A percentile compares a stretch with the other conserved stretches of the same genome.
phyloP scores from a whole-genome alignment of 2,329 filamentous ascomycete species.

The Capronia americana region DNA sequence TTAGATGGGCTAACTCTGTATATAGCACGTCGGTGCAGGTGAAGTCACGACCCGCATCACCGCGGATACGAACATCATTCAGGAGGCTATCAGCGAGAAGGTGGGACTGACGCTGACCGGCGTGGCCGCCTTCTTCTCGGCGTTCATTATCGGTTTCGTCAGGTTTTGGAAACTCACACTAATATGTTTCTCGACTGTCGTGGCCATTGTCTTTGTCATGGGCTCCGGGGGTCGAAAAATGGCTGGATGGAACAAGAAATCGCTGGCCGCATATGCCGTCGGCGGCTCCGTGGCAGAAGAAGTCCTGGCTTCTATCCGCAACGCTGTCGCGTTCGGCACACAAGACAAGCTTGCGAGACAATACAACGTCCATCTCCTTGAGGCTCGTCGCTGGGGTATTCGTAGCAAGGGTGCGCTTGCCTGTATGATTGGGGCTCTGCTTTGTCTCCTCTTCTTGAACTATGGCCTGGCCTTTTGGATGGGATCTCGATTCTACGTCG shows the following conservation, averaged over 20 bases:
- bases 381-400: conserved; percentile 77
- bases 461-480: conserved; percentile 90
- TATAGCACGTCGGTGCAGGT: conserved; percentile 77
- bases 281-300: conserved; percentile 92
- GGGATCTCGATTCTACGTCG: conserved; percentile 73
- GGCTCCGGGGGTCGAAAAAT: conserved; percentile 75
- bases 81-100: conserved; percentile 93
- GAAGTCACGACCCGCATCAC: conserved; percentile 96
- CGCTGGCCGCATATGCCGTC: conserved; percentile 77
- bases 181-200: conserved; percentile 81
- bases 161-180: conserved; percentile 93
- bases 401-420: conserved; percentile 75
- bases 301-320: conserved; percentile 90
- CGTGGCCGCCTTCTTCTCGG: conserved; percentile 80
- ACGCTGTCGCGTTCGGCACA: conserved; percentile 89
- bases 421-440: conserved; percentile 82
- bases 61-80: conserved; percentile 88
- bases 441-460: conserved; percentile 83
- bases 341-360: conserved; percentile 88
- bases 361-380: conserved; percentile 76
- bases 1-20: background rate
- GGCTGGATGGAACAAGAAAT: conserved; percentile 78
- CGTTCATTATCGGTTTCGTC: conserved; percentile 88
- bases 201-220: conserved; percentile 80
- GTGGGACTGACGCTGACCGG: conserved; percentile 78